phyloP scores from a whole-genome alignment of 495 filamentous ascomycete species.

The Penicillium pancosmium region DNA sequence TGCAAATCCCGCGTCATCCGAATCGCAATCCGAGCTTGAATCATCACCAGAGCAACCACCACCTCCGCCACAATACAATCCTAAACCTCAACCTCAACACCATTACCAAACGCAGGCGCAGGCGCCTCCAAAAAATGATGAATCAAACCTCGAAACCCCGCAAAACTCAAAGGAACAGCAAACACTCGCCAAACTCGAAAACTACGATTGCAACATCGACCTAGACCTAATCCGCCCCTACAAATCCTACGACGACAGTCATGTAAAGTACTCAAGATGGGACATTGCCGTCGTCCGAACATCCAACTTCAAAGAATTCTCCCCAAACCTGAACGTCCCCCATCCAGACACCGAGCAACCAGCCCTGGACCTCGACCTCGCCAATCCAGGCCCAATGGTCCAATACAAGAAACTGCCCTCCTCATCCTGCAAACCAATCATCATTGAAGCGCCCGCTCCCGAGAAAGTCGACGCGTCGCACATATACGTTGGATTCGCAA shows the following conservation, averaged over 20 bases:
- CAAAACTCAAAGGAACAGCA: neutral
- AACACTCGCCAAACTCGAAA: neutral
- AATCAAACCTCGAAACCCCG: neutral
- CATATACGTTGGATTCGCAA: conserved; percentile 3
- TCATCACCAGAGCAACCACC: no score
- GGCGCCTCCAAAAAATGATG: neutral
- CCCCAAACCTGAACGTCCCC: neutral
- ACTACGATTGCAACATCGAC: neutral
- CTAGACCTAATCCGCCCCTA: neutral
- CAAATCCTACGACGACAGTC: neutral
- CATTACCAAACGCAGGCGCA: neutral
- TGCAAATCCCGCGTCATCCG: no score
- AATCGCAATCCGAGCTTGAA: no score
- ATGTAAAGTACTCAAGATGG: conserved; percentile 12
- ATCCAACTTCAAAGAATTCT: conserved; percentile 7
- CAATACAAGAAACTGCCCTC: conserved; percentile 4
- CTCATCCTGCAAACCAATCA: conserved; percentile 47
- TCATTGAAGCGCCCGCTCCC: neutral
- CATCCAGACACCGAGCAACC: neutral
- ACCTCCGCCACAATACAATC: no score
- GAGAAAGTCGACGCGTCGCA: conserved; percentile 3
- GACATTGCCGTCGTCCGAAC: conserved; percentile 10
- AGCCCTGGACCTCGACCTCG: neutral
- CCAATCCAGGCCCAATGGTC: neutral
- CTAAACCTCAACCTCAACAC: neutral